Evolutionary conservation across 2,329 filamentous ascomycete species (phyloP), one percentile per base, ranked within the genome.

Genomic region (Domatiomyces globalis): DNA sequence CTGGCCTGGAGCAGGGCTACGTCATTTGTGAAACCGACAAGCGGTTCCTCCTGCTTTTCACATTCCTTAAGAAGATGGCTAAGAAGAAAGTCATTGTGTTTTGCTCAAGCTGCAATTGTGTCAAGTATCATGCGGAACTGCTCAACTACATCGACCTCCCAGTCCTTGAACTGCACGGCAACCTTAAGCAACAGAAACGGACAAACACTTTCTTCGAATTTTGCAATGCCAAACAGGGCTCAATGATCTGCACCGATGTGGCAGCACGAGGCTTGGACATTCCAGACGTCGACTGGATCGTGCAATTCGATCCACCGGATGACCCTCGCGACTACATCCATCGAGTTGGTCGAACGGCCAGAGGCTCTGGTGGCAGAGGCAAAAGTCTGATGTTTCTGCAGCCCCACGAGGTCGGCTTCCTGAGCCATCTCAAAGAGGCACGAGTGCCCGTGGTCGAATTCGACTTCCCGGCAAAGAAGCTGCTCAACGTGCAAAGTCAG

Each of bases 201-300:
- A 98, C 92, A 20, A 94, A 94, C 65, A 95, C 88, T 0, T 98
- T 98, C 68, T 98, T 96, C 68, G 90, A 96, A 67, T 98, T 98
- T 67, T 83, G 80, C 64, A 88, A 89, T 63, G 84, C 89, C 17
- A 82, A 81, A 58, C 80, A 85, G 58, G 92, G 90, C 20, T 94
- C 86, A 0, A 70, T 98, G 50, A 92, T 98, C 60, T 95, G 89
- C 71, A 98, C 92, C 0, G 92, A 98, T 63, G 92, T 98, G 57
- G 92, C 92, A 45, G 92, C 92, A 2, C 78, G 92, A 73, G 92
- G 92, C 36, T 77, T 98, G 47, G 92, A 96, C 78, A 95, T 96
- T 57, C 90, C 90, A 0, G 83, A 86, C 19, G 90, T 96, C 44
- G 90, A 96, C 71, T 96, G 86, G 83, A 94, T 95, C 60, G 81